Evolutionary conservation across 805 yeast genomes (phyloP).

Genomic region (Teunomyces gatunensis): DNA sequence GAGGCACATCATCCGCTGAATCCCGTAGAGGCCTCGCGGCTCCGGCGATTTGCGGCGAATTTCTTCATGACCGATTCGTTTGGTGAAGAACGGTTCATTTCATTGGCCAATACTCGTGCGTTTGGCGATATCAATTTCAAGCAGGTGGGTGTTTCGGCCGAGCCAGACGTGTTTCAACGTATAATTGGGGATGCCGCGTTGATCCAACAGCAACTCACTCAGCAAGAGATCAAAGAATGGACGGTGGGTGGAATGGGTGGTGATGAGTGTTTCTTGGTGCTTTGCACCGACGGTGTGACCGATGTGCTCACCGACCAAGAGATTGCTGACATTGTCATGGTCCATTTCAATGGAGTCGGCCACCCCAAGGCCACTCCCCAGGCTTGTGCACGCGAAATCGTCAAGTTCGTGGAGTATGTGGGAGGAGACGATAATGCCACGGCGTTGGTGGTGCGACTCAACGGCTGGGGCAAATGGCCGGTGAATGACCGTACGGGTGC

Average conservation of each 20-base stretch:
- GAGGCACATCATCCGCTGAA: constrained; percentile 85
- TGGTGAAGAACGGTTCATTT: constrained; percentile 83
- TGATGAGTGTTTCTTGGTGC: constrained; percentile 79
- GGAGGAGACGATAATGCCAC: constrained; percentile 98
- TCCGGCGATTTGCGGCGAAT: constrained; percentile 58
- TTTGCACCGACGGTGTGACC: constrained; percentile 87
- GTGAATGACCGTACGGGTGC: constrained; percentile 77
- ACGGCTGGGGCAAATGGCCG: constrained; percentile 97
- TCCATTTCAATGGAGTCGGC: constrained; percentile 65
- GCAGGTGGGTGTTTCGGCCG: constrained; percentile 82
- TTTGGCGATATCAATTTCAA: constrained; percentile 88
- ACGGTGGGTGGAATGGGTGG: constrained; percentile 62
- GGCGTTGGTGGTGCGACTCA: constrained; percentile 71
- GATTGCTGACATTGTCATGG: constrained; percentile 77
- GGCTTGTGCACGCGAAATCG: constrained; percentile 78
- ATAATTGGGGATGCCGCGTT: constrained; percentile 56
- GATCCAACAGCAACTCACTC: constrained; percentile 36
- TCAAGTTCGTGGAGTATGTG: constrained; percentile 76
- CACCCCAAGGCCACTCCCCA: constrained; percentile 76
- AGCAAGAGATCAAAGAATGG: constrained; percentile 31
- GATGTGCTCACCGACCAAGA: constrained; percentile 85
- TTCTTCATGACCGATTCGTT: constrained; percentile 82
- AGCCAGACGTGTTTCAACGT: constrained; percentile 78
- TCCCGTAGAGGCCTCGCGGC: constrained; percentile 69
- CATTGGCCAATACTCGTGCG: constrained; percentile 87